Base-by-base conservation (phyloP, 306 rosid genomes). In the Rosa lucieae region DNA sequence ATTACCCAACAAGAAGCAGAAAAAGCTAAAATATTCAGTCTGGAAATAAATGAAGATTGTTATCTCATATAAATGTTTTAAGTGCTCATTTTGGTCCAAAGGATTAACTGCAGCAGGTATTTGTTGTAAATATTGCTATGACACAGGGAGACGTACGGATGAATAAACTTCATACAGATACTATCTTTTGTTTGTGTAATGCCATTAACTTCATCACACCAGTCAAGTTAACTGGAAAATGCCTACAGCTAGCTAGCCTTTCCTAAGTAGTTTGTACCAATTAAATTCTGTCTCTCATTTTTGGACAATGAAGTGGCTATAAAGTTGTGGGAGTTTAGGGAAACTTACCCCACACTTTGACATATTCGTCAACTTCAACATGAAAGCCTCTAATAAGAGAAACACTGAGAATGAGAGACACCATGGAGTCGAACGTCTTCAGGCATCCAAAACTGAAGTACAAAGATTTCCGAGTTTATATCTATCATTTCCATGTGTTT, bases 381-480 rank as follows among this genome's bases (percentile, higher is more conserved):
- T 32, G 51, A 63, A 69, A 48, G 29, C 35, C 37, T 18, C 61
- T 32, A 26, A 76, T 44, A 63, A 46, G 46, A 39, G 53, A 67
- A 65, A 26, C 20, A 32, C 62, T 62, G n/a, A 11, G 69, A 32
- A 32, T 76, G 73, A 65, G 69, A 76, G 37, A 63, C 26, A 17
- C 70, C 47, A 29, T 52, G 53, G 44, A 70, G 42, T 75, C 77
- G 53, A 63, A 37, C 59, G n/a, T 26, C 52, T 51, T 21, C 80
- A 51, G 61, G 73, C 81, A 59, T 47, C 72, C 46, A 42, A 35
- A 65, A 70, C 66, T 42, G 74, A 77, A 18, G 84, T 81, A 76
- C 43, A 17, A 23, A 35, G 4, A 10, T 2, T 35, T 66, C 9
- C 14, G 37, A 23, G 2, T 66, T 65, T 26, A 3, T 47, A 17